Conservation (phyloP, 176 grass and related monocot genomes). For the Guadua angustifolia region DNA sequence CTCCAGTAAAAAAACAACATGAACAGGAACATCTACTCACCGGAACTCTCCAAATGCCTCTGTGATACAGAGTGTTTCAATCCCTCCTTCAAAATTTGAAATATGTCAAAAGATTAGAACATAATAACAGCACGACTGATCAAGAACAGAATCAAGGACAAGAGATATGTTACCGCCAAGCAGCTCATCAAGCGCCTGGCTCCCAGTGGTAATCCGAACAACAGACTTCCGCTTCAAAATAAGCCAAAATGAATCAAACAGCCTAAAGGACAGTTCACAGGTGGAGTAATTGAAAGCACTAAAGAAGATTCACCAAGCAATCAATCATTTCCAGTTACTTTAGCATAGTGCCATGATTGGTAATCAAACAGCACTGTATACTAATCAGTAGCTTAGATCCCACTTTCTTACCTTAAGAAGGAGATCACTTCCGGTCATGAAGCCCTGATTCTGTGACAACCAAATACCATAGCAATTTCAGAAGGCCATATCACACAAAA, state of each 20-base stretch:
- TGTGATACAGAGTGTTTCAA: slow-evolving; percentile 92
- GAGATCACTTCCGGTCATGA: slow-evolving; percentile 83
- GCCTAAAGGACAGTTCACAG: background rate
- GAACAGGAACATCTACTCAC: slow-evolving; percentile 43
- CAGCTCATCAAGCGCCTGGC: slow-evolving; percentile 80
- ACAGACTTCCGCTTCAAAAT: slow-evolving; percentile 76
- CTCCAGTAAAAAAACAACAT: background rate
- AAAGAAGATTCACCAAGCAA: background rate
- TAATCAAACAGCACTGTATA: slow-evolving; percentile 20
- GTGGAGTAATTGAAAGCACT: slow-evolving; percentile 5
- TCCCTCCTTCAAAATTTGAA: slow-evolving; percentile 67
- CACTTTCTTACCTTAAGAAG: slow-evolving; percentile 63
- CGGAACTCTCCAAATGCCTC: slow-evolving; percentile 95
- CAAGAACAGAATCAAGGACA: slow-evolving; percentile 1
- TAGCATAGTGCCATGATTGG: background rate
- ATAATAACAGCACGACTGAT: slow-evolving; percentile 22
- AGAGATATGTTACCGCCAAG: slow-evolving; percentile 70
- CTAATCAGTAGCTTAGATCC: background rate
- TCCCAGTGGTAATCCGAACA: slow-evolving; percentile 81
- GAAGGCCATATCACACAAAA: slow-evolving; percentile 20
- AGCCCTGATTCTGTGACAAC: slow-evolving; percentile 64
- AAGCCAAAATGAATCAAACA: slow-evolving; percentile 25
- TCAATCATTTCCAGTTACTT: background rate
- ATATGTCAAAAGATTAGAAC: slow-evolving; percentile 28
- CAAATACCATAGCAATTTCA: slow-evolving; percentile 34